Conservation (phyloP, 2,329 filamentous ascomycete species). For the Colletotrichum salicis region DNA sequence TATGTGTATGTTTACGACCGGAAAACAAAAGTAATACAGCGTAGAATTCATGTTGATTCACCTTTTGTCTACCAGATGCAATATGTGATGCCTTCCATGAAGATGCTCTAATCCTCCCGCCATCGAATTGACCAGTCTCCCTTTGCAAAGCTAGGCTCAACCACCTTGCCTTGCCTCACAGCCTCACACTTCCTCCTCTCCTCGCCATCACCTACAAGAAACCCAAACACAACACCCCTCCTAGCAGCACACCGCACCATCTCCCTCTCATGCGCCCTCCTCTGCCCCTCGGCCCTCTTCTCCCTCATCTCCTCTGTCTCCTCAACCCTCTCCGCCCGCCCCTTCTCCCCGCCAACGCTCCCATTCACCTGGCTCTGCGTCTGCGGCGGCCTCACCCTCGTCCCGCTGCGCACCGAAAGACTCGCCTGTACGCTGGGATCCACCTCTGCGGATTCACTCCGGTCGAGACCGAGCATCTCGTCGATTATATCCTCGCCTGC, state of each 20-base stretch:
- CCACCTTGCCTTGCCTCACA: constrained; percentile 66
- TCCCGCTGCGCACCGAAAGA: constrained; percentile 50
- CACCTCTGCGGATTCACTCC: constrained; percentile 46
- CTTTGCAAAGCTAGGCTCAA: constrained; percentile 70
- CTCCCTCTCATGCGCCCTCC: constrained; percentile 59
- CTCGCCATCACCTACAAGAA: constrained; percentile 42
- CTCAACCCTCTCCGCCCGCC: constrained; percentile 60
- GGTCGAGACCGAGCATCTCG: constrained; percentile 23
- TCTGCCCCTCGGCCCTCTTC: constrained; percentile 61
- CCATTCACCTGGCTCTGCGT: constrained; percentile 62
- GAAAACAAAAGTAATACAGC: constrained; percentile 4
- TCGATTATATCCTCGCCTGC: constrained; percentile 28
- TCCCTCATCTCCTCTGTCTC: constrained; percentile 63
- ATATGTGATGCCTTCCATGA: background rate
- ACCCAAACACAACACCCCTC: constrained; percentile 67
- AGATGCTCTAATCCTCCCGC: constrained; percentile 52
- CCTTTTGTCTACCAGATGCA: background rate
- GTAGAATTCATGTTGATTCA: background rate
- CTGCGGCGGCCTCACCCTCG: constrained; percentile 49
- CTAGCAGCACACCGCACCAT: constrained; percentile 72
- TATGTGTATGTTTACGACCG: background rate
- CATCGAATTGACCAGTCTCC: constrained; percentile 69
- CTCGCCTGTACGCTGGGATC: constrained; percentile 53
- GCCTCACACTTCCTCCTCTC: constrained; percentile 64
- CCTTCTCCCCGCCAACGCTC: constrained; percentile 66